phyloP scores from a whole-genome alignment of 1,284 basidiomycete species.

The Ustilago hordei region DNA sequence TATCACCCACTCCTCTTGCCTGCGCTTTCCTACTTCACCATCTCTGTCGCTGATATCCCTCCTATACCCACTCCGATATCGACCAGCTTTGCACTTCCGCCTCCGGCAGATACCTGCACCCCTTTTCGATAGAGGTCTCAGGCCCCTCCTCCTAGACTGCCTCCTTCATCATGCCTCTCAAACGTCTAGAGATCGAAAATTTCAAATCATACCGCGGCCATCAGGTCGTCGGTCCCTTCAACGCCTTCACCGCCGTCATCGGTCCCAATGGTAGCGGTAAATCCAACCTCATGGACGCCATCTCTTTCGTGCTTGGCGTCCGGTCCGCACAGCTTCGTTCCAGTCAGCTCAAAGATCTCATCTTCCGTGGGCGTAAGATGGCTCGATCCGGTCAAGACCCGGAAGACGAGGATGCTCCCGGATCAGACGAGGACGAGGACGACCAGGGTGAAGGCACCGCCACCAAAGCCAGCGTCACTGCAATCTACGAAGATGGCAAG shows the following conservation, averaged over 20 bases:
- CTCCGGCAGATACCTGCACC: too few relatives aligned
- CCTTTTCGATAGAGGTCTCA: slow-evolving; percentile 21
- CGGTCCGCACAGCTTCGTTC: slow-evolving; percentile 92
- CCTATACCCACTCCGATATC: not conserved
- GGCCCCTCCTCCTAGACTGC: slow-evolving; percentile 26
- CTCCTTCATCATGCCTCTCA: slow-evolving; percentile 62
- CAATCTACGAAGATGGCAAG: slow-evolving; percentile 83
- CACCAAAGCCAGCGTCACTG: slow-evolving; percentile 92
- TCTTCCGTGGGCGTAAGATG: slow-evolving; percentile 88
- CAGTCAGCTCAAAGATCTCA: slow-evolving; percentile 91
- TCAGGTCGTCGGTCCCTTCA: slow-evolving; percentile 89
- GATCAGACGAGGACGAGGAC: slow-evolving; percentile 70
- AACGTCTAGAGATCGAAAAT: slow-evolving; percentile 67
- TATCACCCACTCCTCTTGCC: not conserved
- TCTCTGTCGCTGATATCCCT: not conserved
- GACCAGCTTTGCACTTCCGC: not conserved
- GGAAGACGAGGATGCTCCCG: slow-evolving; percentile 61
- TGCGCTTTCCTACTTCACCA: not conserved
- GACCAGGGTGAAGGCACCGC: slow-evolving; percentile 82
- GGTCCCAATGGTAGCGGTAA: slow-evolving; percentile 99
- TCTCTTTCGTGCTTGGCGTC: slow-evolving; percentile 97
- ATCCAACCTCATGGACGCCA: slow-evolving; percentile 99
- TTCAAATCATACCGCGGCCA: slow-evolving; percentile 79
- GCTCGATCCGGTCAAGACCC: slow-evolving; percentile 69
- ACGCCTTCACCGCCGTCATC: slow-evolving; percentile 89